phyloP scores from a whole-genome alignment of 148 eudicot species.

The Bassia scoparia region DNA sequence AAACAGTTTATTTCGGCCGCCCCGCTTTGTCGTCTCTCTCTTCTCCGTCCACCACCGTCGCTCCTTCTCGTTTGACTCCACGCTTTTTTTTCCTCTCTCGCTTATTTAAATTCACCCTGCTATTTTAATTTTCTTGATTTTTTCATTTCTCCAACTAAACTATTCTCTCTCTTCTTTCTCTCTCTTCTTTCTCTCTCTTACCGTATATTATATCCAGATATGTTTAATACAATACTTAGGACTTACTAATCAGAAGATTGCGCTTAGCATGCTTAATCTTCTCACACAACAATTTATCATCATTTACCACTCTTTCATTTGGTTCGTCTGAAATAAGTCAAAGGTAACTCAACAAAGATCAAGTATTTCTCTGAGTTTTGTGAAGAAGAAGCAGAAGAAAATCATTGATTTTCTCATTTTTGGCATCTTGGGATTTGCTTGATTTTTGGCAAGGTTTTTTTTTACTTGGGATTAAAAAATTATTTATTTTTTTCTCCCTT shows the following conservation, averaged over 20 bases:
- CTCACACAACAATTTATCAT: no score
- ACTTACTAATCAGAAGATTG: neutral
- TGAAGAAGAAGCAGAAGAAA: neutral
- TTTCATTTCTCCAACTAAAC: neutral
- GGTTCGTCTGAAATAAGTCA: no score
- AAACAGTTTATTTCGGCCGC: constrained; percentile 32
- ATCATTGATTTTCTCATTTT: neutral
- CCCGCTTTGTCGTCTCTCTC: constrained; percentile 27
- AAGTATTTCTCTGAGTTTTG: neutral
- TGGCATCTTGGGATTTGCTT: neutral
- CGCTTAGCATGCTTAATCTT: neutral
- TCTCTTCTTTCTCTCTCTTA: constrained; percentile 12
- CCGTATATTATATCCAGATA: neutral
- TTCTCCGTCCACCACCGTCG: constrained; percentile 25
- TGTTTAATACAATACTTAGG: no score
- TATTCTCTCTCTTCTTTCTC: neutral
- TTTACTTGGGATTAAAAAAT: neutral
- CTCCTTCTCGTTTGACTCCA: constrained; percentile 25
- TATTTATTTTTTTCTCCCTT: neutral
- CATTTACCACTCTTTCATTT: no score
- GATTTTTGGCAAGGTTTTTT: neutral
- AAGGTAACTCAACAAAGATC: constrained; percentile 8
- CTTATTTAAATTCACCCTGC: neutral
- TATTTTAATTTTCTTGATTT: neutral
- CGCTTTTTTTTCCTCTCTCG: constrained; percentile 6